phyloP scores from a whole-genome alignment of 768 basidiomycete species.

The Mrakia frigida region DNA sequence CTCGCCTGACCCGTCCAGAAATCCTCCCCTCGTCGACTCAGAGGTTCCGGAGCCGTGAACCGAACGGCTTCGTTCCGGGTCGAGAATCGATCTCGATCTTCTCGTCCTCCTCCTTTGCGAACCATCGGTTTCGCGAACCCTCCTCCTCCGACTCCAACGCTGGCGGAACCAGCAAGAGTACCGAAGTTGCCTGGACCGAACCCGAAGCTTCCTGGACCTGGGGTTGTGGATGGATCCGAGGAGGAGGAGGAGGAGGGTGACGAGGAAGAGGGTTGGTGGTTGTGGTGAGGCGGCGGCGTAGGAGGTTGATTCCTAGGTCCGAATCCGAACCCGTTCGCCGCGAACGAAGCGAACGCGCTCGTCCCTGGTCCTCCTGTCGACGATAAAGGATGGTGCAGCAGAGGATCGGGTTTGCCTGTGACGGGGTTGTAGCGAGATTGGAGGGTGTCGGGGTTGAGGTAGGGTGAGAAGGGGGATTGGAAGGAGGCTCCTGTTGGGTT shows the following conservation, averaged over 20 bases:
- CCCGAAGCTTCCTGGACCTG: too few relatives aligned
- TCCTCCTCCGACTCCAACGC: too few relatives aligned
- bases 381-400: not conserved
- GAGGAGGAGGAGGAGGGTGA: not conserved
- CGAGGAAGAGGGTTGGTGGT: not conserved
- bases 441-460: slow-evolving; percentile 1
- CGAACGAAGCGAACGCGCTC: not conserved
- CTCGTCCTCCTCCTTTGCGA: not conserved
- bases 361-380: not conserved
- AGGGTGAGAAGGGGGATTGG: not conserved
- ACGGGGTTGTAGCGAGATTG: slow-evolving; percentile 4
- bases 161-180: too few relatives aligned
- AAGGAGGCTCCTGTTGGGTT: not conserved
- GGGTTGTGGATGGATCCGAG: not conserved
- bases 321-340: not conserved
- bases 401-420: not conserved
- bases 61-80: not conserved
- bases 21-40: too few relatives aligned
- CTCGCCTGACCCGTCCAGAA: not conserved
- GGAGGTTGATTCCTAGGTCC: not conserved
- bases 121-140: not conserved
- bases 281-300: too few relatives aligned
- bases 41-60: not conserved
- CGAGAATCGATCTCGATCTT: not conserved
- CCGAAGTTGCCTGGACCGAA: too few relatives aligned